These are phyloP conservation scores for Linderina pennispora DNA, from an alignment of 192 early-diverging fungal species.

Conservation along the genomic window DNA sequence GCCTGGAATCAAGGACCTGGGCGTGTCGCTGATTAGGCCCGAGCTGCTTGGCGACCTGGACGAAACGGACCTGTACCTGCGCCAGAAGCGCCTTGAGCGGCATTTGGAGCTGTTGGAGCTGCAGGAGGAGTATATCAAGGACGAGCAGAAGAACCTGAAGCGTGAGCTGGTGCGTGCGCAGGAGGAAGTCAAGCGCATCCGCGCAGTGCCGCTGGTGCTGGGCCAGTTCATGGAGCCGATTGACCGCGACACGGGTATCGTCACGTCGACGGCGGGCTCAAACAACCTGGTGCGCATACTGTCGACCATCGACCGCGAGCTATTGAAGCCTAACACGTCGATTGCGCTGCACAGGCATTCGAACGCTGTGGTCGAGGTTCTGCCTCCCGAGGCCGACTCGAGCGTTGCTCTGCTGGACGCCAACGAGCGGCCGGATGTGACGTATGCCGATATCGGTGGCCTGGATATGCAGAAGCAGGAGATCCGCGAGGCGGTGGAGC, in stretches of 20 bases:
- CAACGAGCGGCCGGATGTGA: constrained; percentile 75
- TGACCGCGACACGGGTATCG: constrained; percentile 94
- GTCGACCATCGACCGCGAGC: constrained; percentile 94
- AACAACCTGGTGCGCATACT: constrained; percentile 93
- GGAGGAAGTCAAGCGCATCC: constrained; percentile 97
- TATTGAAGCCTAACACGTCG: constrained; percentile 89
- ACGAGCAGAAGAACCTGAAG: constrained; percentile 96
- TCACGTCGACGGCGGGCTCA: constrained; percentile 86
- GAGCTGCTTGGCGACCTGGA: constrained; percentile 34
- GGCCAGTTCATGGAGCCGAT: constrained; percentile 99
- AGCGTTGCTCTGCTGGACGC: constrained; percentile 82
- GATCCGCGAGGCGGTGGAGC: constrained; percentile 93
- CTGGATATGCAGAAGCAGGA: constrained; percentile 91
- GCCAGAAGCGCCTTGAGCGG: constrained; percentile 89
- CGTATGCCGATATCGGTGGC: constrained; percentile 78
- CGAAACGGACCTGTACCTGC: constrained; percentile 87
- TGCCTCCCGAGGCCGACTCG: constrained; percentile 93
- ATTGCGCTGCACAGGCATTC: constrained; percentile 97
- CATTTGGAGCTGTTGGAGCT: constrained; percentile 93
- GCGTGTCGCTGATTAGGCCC: constrained; percentile 39
- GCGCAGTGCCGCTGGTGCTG: constrained; percentile 95
- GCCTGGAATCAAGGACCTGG: constrained; percentile 43
- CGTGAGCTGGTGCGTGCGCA: constrained; percentile 90
- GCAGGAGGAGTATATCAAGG: constrained; percentile 99
- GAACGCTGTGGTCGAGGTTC: constrained; percentile 92